These are phyloP conservation scores for Trichoderma sp. DNA, from an alignment of 2,329 filamentous ascomycete genomes.

Conservation along the genomic window DNA sequence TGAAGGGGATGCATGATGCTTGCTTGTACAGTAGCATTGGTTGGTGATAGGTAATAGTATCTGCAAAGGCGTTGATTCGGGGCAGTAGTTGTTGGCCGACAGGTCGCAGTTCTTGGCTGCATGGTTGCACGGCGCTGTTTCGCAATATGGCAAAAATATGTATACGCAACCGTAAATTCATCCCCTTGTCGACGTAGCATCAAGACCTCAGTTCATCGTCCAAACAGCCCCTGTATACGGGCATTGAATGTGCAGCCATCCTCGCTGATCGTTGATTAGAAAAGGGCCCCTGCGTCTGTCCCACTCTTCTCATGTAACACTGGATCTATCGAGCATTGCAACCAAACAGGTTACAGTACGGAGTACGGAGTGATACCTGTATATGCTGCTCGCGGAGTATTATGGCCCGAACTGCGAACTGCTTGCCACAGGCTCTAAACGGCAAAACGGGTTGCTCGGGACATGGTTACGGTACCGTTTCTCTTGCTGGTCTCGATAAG, in stretches of 20 bases:
- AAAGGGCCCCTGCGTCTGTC: not conserved
- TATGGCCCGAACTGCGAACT: conserved; percentile 4
- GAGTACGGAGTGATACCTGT: conserved; percentile 21
- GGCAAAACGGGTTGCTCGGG: not conserved
- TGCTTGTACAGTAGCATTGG: not conserved
- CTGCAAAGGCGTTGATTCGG: not conserved
- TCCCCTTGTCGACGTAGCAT: conserved; percentile 13
- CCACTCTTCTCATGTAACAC: conserved; percentile 21
- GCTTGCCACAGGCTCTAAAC: not conserved
- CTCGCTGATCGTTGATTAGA: conserved; percentile 4
- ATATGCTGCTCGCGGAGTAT: not conserved
- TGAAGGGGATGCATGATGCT: not conserved
- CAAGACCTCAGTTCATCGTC: not conserved
- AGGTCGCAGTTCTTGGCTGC: not conserved
- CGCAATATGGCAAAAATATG: not conserved
- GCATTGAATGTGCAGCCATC: not conserved
- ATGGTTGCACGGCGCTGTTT: not conserved
- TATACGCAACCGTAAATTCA: not conserved
- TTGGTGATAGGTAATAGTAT: not conserved
- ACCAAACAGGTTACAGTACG: conserved; percentile 14
- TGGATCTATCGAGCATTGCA: conserved; percentile 20
- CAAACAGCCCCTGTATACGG: not conserved
- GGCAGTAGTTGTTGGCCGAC: not conserved
- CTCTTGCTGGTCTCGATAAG: not conserved
- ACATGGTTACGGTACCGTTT: not conserved